A percentile compares a stretch with the other conserved stretches of the same genome.
phyloP scores from a whole-genome alignment of 31 red algal genomes.

The Endocladia muricata region DNA sequence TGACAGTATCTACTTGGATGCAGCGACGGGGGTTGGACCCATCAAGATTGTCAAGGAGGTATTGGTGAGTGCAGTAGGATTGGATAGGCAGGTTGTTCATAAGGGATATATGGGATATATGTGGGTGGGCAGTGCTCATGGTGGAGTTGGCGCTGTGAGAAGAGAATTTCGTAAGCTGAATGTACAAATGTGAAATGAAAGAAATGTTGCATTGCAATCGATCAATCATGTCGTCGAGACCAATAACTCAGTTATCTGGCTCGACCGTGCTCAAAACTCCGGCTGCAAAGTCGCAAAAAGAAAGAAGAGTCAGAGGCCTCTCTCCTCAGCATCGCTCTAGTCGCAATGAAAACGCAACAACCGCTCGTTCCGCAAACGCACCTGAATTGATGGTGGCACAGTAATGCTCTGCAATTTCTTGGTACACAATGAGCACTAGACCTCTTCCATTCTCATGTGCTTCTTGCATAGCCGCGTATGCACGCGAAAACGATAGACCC shows the following conservation, averaged over 20 bases:
- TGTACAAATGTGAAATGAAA: too few species aligned
- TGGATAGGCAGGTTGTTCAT: not conserved
- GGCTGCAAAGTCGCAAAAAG: constrained; percentile 5
- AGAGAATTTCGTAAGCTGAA: too few species aligned
- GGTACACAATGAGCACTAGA: constrained; percentile 48
- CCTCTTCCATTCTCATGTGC: constrained; percentile 80
- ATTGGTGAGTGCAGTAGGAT: not conserved
- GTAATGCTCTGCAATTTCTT: constrained; percentile 83
- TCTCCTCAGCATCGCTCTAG: not conserved
- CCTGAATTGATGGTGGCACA: constrained; percentile 69
- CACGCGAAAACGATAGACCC: constrained; percentile 61
- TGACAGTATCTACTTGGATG: constrained; percentile 26
- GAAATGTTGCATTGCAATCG: too few species aligned
- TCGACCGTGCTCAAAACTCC: constrained; percentile 60
- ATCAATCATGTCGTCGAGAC: too few species aligned
- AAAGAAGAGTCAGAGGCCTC: not conserved
- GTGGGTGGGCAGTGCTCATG: not conserved
- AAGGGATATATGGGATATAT: not conserved
- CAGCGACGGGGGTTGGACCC: not conserved
- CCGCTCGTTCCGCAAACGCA: constrained; percentile 2
- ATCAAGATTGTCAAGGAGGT: not conserved
- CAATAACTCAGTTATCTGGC: constrained; percentile 51
- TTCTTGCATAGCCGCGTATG: constrained; percentile 75
- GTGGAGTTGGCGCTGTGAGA: not conserved
- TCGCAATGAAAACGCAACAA: not conserved